These are phyloP conservation scores for Liriodendron chinense DNA, from an alignment of 164 flowering plant species.

Conservation along the genomic window DNA sequence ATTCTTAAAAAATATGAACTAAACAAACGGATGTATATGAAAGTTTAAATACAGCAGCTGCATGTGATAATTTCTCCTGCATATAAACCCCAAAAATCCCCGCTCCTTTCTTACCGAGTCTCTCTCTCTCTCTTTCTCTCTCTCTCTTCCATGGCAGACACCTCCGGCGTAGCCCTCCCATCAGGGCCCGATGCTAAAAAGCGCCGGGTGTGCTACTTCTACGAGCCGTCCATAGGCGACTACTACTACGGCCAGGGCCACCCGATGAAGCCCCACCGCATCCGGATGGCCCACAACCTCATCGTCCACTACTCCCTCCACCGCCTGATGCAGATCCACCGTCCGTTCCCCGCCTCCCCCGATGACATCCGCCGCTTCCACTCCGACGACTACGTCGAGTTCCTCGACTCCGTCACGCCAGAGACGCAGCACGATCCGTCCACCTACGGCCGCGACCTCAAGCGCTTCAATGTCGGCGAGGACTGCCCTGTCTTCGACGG, in stretches of 20 bases:
- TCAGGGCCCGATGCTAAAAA: conserved; percentile 44
- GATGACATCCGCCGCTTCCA: conserved; percentile 48
- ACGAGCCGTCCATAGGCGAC: conserved; percentile 61
- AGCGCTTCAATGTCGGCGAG: conserved; percentile 56
- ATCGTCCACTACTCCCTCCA: conserved; percentile 53
- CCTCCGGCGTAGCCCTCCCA: conserved; percentile 38
- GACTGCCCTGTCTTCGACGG: conserved; percentile 68
- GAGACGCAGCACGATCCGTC: conserved; percentile 30
- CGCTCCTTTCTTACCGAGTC: background rate
- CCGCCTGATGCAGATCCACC: conserved; percentile 47
- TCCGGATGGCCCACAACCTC: conserved; percentile 61
- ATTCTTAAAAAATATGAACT: too few relatives aligned
- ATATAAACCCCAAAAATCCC: background rate
- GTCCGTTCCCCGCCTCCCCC: conserved; percentile 44
- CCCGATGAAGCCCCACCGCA: conserved; percentile 70
- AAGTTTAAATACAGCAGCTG: too few relatives aligned
- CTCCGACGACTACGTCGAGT: conserved; percentile 51
- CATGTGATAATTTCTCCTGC: too few relatives aligned
- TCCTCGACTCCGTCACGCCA: conserved; percentile 45
- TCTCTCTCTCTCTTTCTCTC: background rate
- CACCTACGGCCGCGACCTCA: conserved; percentile 28
- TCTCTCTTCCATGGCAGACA: background rate
- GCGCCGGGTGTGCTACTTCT: conserved; percentile 55
- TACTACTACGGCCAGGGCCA: conserved; percentile 73
- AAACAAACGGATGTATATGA: too few relatives aligned